Evolutionary conservation across 2,329 filamentous ascomycete genomes (phyloP).

Genomic region (Fusarium paranaense): DNA sequence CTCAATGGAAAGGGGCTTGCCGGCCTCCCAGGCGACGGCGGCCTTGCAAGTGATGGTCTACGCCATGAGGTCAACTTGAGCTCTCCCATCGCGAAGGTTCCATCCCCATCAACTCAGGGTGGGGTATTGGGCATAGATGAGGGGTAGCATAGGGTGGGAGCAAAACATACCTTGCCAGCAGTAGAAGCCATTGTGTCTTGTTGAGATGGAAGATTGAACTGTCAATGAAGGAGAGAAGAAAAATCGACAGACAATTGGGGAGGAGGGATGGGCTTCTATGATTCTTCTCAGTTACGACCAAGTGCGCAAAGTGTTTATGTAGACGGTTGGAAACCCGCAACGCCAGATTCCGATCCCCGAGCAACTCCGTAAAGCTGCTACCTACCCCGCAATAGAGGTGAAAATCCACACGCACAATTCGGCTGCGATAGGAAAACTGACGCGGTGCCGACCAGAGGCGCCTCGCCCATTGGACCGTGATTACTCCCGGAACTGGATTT

Average conservation of each 20-base stretch:
- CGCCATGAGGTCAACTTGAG: constrained; percentile 32
- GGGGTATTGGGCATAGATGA: constrained; percentile 36
- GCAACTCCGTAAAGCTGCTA: constrained; percentile 37
- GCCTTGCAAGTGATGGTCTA: constrained; percentile 97
- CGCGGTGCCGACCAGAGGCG: constrained; percentile 25
- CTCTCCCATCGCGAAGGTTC: constrained; percentile 17
- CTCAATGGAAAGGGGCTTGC: constrained; percentile 88
- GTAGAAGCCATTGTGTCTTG: constrained; percentile 60
- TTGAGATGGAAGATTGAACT: constrained; percentile 26
- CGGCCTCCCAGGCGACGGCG: constrained; percentile 96
- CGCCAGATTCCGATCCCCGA: constrained; percentile 47
- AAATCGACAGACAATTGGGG: constrained; percentile 28
- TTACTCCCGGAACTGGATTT: constrained; percentile 14
- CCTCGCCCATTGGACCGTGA: constrained; percentile 31
- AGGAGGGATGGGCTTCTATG: constrained; percentile 29
- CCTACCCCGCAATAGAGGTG: constrained; percentile 45
- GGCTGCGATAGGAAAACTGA: constrained; percentile 41
- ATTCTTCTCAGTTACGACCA: constrained; percentile 1
- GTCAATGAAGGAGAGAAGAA: constrained; percentile 23
- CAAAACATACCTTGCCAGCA: constrained; percentile 61
- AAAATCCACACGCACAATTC: constrained; percentile 37
- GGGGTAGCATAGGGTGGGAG: constrained; percentile 25
- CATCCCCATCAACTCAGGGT: constrained; percentile 13
- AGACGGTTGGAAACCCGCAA: constrained; percentile 34
- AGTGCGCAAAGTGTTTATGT: constrained; percentile 40